phyloP scores from a whole-genome alignment of 352 stramenopile genomes.

The Phytophthora quininea region DNA sequence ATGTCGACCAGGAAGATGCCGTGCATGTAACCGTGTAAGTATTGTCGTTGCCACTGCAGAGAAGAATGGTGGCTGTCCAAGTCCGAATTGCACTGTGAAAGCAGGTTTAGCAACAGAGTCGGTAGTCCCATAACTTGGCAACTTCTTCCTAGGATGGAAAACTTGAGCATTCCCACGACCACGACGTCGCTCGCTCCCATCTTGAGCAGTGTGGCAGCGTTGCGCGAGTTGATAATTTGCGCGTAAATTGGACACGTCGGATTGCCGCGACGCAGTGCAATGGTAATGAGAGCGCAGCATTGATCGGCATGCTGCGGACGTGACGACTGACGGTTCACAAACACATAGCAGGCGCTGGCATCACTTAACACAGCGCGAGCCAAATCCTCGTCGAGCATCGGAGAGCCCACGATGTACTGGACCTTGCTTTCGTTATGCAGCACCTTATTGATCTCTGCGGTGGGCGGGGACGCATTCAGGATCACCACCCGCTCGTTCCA shows the following conservation, averaged over 20 bases:
- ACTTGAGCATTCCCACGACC: conserved; percentile 73
- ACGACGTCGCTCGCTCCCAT: conserved; percentile 80
- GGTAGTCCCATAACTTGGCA: conserved; percentile 71
- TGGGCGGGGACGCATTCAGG: conserved; percentile 64
- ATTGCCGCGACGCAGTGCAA: conserved; percentile 72
- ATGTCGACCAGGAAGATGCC: conserved; percentile 82
- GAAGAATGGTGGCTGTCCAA: conserved; percentile 57
- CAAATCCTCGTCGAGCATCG: conserved; percentile 81
- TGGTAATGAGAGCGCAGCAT: conserved; percentile 77
- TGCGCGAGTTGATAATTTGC: conserved; percentile 74
- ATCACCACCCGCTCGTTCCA: conserved; percentile 87
- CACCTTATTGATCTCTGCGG: conserved; percentile 73
- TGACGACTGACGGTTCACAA: conserved; percentile 62
- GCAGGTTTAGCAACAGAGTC: conserved; percentile 71
- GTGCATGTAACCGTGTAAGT: conserved; percentile 74
- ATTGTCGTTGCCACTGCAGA: conserved; percentile 69
- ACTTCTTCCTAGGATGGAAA: conserved; percentile 69
- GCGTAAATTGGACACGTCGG: conserved; percentile 76
- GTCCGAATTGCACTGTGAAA: conserved; percentile 60
- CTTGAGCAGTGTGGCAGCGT: conserved; percentile 69
- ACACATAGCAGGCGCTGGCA: conserved; percentile 69
- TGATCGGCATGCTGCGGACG: conserved; percentile 71
- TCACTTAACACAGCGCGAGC: conserved; percentile 56
- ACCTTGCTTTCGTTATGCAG: conserved; percentile 84
- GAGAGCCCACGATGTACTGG: conserved; percentile 85